Percentiles rank a stretch among this genome's conserved stretches.
These are phyloP conservation scores for Amphichorda felina DNA, from an alignment of 2,329 filamentous ascomycete genomes.

Conservation along the genomic window DNA sequence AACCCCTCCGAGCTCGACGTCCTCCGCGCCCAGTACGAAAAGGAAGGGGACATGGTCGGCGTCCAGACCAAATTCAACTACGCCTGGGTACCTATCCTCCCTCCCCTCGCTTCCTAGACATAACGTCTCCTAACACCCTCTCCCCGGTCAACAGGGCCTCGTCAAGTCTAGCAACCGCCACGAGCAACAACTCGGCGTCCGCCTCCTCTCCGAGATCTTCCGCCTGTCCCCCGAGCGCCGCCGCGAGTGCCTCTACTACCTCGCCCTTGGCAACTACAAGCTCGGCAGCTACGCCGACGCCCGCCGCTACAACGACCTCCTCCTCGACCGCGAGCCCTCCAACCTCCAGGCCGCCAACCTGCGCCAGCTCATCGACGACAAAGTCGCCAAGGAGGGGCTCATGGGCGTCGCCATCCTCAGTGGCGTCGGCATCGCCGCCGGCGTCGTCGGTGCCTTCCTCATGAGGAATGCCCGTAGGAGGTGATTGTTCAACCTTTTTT, in stretches of 20 bases:
- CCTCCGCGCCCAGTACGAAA: slow-evolving; percentile 87
- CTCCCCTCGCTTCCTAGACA: neutral
- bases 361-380: slow-evolving; percentile 83
- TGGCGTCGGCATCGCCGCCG: slow-evolving; percentile 82
- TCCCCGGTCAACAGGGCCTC: slow-evolving; percentile 62
- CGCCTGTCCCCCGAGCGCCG: slow-evolving; percentile 83
- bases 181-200: slow-evolving; percentile 91
- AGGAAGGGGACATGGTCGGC: slow-evolving; percentile 92
- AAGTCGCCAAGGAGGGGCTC: slow-evolving; percentile 87
- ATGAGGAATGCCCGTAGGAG: slow-evolving; percentile 61
- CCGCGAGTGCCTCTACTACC: slow-evolving; percentile 96
- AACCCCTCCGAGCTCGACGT: slow-evolving; percentile 89
- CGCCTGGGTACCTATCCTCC: slow-evolving; percentile 64
- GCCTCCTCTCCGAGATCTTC: slow-evolving; percentile 93
- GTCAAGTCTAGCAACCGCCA: slow-evolving; percentile 79
- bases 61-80: slow-evolving; percentile 99
- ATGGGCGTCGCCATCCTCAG: slow-evolving; percentile 93
- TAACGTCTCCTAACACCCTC: no score
- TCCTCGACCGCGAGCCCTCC: slow-evolving; percentile 80
- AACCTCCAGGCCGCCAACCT: slow-evolving; percentile 88
- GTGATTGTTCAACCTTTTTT: no score
- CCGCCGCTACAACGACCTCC: slow-evolving; percentile 82
- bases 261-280: slow-evolving; percentile 96
- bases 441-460: slow-evolving; percentile 81
- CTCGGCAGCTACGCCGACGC: slow-evolving; percentile 95